phyloP scores from a whole-genome alignment of 352 stramenopile species.

The Globisporangium splendens region DNA sequence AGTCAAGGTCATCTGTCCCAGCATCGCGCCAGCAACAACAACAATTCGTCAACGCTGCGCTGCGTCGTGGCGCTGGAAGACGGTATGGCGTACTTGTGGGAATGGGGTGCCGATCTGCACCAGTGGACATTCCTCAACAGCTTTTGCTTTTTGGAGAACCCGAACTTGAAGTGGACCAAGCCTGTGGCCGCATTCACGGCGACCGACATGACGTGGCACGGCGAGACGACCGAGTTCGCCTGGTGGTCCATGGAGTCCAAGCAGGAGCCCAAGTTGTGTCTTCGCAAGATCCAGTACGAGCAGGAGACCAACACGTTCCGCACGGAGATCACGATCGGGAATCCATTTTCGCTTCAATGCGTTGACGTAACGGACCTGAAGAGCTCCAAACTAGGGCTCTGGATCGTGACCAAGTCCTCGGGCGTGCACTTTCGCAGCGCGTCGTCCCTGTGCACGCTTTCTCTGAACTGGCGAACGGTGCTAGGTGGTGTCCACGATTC shows the following conservation, averaged over 20 bases:
- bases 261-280: slow-evolving; percentile 55
- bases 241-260: slow-evolving; percentile 78
- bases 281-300: slow-evolving; percentile 71
- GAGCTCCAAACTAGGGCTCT: slow-evolving; percentile 66
- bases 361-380: slow-evolving; percentile 33
- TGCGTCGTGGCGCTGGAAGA: slow-evolving; percentile 77
- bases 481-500: background rate
- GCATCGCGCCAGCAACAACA: slow-evolving; percentile 8
- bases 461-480: slow-evolving; percentile 31
- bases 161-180: slow-evolving; percentile 78
- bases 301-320: slow-evolving; percentile 63
- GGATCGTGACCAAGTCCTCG: slow-evolving; percentile 49
- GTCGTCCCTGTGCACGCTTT: slow-evolving; percentile 34
- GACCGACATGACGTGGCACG: slow-evolving; percentile 31
- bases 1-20: background rate
- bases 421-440: slow-evolving; percentile 65
- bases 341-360: slow-evolving; percentile 41
- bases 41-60: slow-evolving; percentile 34
- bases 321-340: slow-evolving; percentile 73
- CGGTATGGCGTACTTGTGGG: slow-evolving; percentile 79
- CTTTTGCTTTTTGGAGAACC: slow-evolving; percentile 78
- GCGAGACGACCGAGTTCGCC: slow-evolving; percentile 49
- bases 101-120: slow-evolving; percentile 75
- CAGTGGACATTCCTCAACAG: slow-evolving; percentile 83
- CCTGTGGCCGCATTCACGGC: slow-evolving; percentile 63